Evolutionary conservation across 306 rosid genomes (phyloP), one percentile per base, ranked within the genome.

Genomic region (Acacia crassicarpa): DNA sequence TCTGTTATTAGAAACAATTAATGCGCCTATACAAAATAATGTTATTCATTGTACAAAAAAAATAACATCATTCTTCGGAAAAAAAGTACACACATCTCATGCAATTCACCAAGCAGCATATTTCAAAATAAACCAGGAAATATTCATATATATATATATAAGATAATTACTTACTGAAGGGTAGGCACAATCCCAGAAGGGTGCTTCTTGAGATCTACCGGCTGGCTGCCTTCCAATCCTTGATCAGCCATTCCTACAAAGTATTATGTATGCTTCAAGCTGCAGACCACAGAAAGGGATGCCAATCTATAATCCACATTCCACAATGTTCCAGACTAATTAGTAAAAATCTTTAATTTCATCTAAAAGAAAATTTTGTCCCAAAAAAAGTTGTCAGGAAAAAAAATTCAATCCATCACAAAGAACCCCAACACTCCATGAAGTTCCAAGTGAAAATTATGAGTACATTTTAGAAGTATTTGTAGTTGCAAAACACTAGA

Each of bases 181-280:
- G 95, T 95, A 45, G 99, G 99, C 45, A 95, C 93, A 32, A 93
- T 95, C 83, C 98, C 98, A 80, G 97, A 93, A 88, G 98, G 99
- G 72, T 95, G 97, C 82, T 92, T 90, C 87, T 82, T 86, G 63
- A 82, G 88, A 91, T 91, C 99, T 17, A 92, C 92, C 0, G 98
- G 96, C 67, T 95, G 97, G 92, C 89, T 92, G 44, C 92, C 95
- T 87, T 93, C 97, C 92, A 83, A 62, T 79, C 81, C 98, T 81
- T 89, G 95, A 75, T 93, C 99, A n/a, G 97, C 90, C 96, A 92
- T 88, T 82, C 90, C 85, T 77, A 80, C 56, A 48, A 45, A 20
- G 65, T 16, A 79, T 69, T 25, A 75, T 33, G 30, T 38, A 72
- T 44, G 45, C 83, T 79, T 82, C 82, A 72, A 81, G 35, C 77